These are phyloP conservation scores for Coniella lustricola DNA, from an alignment of 2,329 filamentous ascomycete species.

Conservation along the genomic window DNA sequence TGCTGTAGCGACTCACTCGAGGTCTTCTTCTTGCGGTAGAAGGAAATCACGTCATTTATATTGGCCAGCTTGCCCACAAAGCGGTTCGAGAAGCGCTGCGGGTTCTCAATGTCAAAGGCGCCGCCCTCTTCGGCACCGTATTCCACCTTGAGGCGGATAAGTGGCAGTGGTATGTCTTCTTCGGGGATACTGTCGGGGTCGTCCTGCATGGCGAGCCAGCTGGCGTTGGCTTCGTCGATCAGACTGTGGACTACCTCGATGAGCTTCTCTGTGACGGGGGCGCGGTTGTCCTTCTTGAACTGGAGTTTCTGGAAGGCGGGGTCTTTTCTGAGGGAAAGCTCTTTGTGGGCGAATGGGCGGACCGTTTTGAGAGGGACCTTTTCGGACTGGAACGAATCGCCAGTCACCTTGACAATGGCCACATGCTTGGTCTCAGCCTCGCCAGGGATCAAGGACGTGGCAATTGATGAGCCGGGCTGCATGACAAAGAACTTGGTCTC, in stretches of 20 bases:
- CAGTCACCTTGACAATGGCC: conserved; percentile 75
- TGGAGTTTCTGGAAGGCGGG: conserved; percentile 70
- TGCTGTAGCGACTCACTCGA: conserved; percentile 37
- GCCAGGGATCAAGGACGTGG: conserved; percentile 82
- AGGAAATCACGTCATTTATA: conserved; percentile 86
- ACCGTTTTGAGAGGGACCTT: conserved; percentile 81
- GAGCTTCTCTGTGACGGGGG: conserved; percentile 70
- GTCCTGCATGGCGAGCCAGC: conserved; percentile 76
- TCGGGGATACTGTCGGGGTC: conserved; percentile 51
- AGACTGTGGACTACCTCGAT: conserved; percentile 75
- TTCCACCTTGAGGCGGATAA: conserved; percentile 87
- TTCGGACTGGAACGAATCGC: conserved; percentile 72
- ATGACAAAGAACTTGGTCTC: conserved; percentile 93
- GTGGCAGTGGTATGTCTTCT: conserved; percentile 63
- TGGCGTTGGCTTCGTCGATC: conserved; percentile 73
- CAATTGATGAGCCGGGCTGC: conserved; percentile 93
- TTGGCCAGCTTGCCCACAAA: conserved; percentile 91
- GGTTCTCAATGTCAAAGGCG: conserved; percentile 86
- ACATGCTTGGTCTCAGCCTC: conserved; percentile 91
- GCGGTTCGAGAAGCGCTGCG: conserved; percentile 89
- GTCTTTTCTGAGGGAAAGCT: conserved; percentile 71
- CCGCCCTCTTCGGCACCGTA: conserved; percentile 79
- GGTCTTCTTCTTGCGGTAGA: conserved; percentile 78
- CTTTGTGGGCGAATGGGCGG: conserved; percentile 80
- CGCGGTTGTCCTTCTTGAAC: conserved; percentile 74